Conservation (phyloP, 352 stramenopile species). For the Globisporangium nunn region DNA sequence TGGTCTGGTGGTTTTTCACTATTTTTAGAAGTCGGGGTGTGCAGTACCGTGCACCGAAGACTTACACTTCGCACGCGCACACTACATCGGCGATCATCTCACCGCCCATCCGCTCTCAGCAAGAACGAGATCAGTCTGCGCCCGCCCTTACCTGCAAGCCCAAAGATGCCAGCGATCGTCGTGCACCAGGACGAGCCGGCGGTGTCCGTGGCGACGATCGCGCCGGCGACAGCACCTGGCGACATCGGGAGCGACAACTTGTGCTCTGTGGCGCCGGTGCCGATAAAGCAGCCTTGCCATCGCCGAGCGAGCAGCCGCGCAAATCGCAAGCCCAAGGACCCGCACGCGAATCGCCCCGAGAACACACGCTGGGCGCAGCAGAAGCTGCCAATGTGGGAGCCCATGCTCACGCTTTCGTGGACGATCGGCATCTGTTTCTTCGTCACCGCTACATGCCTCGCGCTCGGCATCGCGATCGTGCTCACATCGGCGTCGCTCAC, state of each 20-base stretch:
- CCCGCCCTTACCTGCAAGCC: no score
- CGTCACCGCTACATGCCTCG: slow-evolving; percentile 30
- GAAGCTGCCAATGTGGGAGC: slow-evolving; percentile 64
- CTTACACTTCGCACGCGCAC: no score
- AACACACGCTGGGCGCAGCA: slow-evolving; percentile 54
- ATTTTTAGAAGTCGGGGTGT: no score
- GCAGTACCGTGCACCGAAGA: no score
- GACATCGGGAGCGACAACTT: background rate
- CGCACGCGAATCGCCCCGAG: slow-evolving; percentile 41
- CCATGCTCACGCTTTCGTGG: slow-evolving; percentile 63
- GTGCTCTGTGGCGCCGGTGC: slow-evolving; percentile 1
- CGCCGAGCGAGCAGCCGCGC: slow-evolving; percentile 3
- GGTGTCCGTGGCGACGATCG: background rate
- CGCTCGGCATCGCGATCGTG: slow-evolving; percentile 41
- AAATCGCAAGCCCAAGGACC: slow-evolving; percentile 1
- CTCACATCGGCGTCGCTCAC: slow-evolving; percentile 39
- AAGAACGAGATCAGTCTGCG: no score
- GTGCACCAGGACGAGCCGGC: slow-evolving; percentile 15
- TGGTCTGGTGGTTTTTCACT: no score
- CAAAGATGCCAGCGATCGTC: slow-evolving; percentile 13
- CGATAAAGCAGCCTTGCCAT: background rate
- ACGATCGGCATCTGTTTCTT: slow-evolving; percentile 48
- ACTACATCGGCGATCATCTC: no score
- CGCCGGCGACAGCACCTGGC: slow-evolving; percentile 3
- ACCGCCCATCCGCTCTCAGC: no score